These are phyloP conservation scores for Acanthochlamys bracteata DNA, from an alignment of 106 monocot species.

Conservation along the genomic window DNA sequence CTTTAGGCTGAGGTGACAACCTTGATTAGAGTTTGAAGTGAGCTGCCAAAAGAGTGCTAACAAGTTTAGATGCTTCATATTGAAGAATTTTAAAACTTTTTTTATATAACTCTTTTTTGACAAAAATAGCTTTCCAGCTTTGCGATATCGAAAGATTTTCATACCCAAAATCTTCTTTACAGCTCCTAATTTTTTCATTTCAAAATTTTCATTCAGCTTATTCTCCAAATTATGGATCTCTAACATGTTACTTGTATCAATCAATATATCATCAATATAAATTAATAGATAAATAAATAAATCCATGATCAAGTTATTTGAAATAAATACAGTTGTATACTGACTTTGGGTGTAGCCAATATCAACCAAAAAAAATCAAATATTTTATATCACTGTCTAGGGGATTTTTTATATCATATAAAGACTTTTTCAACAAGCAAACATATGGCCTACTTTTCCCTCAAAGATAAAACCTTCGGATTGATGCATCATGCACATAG, in stretches of 20 bases:
- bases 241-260: neutral
- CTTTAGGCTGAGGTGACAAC: neutral
- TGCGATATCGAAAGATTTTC: neutral
- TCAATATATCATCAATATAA: slow-evolving; percentile 1
- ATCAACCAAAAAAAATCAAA: neutral
- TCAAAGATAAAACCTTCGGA: neutral
- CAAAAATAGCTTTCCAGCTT: neutral
- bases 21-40: neutral
- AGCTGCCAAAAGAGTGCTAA: neutral
- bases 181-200: too few species aligned
- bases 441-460: neutral
- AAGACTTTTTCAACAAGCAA: neutral
- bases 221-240: too few species aligned
- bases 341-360: neutral
- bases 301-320: neutral
- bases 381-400: neutral
- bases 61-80: neutral
- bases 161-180: neutral
- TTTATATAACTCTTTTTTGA: neutral
- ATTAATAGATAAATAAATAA: neutral
- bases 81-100: neutral
- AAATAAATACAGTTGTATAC: slow-evolving; percentile 1
- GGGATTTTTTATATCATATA: neutral
- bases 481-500: neutral
- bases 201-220: too few species aligned